Base-by-base conservation (phyloP, 495 filamentous ascomycete species). In the Annulohypoxylon bovei region DNA sequence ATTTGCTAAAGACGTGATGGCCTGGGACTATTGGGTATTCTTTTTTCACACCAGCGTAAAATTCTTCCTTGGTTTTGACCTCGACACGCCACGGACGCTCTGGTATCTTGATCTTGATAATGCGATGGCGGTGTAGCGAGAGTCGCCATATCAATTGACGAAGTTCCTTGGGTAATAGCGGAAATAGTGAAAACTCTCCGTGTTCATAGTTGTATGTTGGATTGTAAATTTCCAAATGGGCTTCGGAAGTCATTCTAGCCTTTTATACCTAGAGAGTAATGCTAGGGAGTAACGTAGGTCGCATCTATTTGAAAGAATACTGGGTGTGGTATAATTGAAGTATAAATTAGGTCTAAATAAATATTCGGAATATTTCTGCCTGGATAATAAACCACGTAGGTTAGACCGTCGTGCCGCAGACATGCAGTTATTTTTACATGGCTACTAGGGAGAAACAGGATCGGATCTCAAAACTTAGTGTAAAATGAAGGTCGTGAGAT, bases 211-310 rank as follows among this genome's bases (percentile, higher is more conserved):
- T 1, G 27, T 60, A 60, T 32, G 39, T 32, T 9, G 56, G 23
- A 30, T 60, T 60, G 25, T 46, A 60, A 32, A 60, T 60, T 28
- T 47, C 23, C 25, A 52, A 16, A 30, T 52, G 23, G 1, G 6
- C 25, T 16, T 32, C 4, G n/a, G 25, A 30, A n/a, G n/a, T n/a
- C n/a, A n/a, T n/a, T n/a, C n/a, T n/a, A n/a, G n/a, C n/a, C n/a
- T n/a, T n/a, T n/a, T n/a, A n/a, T n/a, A n/a, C n/a, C n/a, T n/a
- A n/a, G n/a, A n/a, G n/a, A n/a, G n/a, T n/a, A n/a, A n/a, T n/a
- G n/a, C n/a, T n/a, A n/a, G n/a, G n/a, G n/a, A n/a, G n/a, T n/a
- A n/a, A n/a, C n/a, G n/a, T n/a, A n/a, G n/a, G n/a, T n/a, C n/a
- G n/a, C n/a, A n/a, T n/a, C n/a, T n/a, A n/a, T n/a, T n/a, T n/a